A percentile compares a stretch with the other conserved stretches of the same genome.
phyloP scores from a whole-genome alignment of 2,329 filamentous ascomycete species.

The Stemphylium beticola region DNA sequence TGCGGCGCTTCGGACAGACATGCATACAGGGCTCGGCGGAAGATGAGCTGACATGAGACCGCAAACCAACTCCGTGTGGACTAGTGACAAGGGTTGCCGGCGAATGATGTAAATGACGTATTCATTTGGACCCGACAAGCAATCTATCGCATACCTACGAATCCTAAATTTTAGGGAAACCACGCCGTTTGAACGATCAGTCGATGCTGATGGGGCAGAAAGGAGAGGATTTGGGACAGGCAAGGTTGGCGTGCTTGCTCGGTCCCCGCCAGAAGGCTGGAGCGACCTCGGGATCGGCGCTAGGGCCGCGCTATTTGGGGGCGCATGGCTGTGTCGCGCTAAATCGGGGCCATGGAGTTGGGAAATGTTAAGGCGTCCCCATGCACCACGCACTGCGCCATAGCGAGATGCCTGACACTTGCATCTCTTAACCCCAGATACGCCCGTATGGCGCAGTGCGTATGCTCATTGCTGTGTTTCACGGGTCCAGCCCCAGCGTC shows the following conservation, averaged over 20 bases:
- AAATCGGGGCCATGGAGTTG: constrained; percentile 1
- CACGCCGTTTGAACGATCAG: background rate
- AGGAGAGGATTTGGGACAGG: constrained; percentile 1
- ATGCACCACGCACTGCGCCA: constrained; percentile 5
- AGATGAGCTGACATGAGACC: constrained; percentile 15
- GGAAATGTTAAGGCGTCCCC: background rate
- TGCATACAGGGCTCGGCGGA: constrained; percentile 8
- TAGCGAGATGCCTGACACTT: background rate
- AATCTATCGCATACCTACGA: background rate
- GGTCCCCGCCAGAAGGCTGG: background rate
- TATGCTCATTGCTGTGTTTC: background rate
- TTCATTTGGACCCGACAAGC: background rate
- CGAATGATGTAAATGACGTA: background rate
- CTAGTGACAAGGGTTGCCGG: background rate
- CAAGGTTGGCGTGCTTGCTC: constrained; percentile 3
- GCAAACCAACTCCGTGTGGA: constrained; percentile 3
- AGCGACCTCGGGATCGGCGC: background rate
- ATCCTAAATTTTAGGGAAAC: background rate
- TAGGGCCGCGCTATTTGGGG: constrained; percentile 11
- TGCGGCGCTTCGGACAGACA: constrained; percentile 18
- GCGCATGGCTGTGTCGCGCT: constrained; percentile 8
- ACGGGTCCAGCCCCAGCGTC: background rate
- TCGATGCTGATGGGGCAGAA: background rate
- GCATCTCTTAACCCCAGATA: background rate
- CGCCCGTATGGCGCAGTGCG: background rate